Base-by-base conservation (phyloP, 1,139 yeast species). In the Geotrichum phurueaensis region DNA sequence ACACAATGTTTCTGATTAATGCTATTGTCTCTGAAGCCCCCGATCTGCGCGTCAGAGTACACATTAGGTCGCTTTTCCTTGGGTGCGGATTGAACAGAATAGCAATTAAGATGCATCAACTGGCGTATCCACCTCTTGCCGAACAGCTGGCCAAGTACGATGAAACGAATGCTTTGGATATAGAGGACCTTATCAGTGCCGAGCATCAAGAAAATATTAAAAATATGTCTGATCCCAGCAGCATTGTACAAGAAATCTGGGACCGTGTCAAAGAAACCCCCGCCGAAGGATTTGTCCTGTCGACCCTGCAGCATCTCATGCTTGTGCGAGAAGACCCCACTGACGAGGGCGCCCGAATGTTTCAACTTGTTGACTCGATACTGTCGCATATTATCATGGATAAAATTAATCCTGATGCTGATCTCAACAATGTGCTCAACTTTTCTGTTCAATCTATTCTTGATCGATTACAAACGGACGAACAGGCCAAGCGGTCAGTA, bases 261-360 rank as follows among this genome's bases (percentile, higher is more conserved):
- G 76, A 79, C n/a, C 80, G 82, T 33, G 82, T 89, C 15, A 83
- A 83, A 64, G 86, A 89, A 49, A 82, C 94, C 1, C 88, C 87
- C 66, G 91, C 89, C 65, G 77, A 72, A 60, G 86, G 85, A 15
- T 83, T 84, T 69, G 83, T 92, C 59, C 73, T 86, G 3, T 86
- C 96, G 57, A 84, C 96, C n/a, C 80, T 94, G 67, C 97, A 92
- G 70, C 96, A 92, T 74, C 77, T 94, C 67, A 85, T 89, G 67
- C 79, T 92, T 64, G 72, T 78, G 2, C 71, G 77, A 31, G 73
- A 73, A 43, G 73, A 72, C 52, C 73, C 75, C 5, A 74, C 80
- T n/a, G 83, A 82, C 64, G 95, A 87, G 20, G 91, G 89, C 54
- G 78, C 83, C 0, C 78, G 92, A 66, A 87, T 91, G 70, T 81